A percentile compares a stretch with the other conserved stretches of the same genome.
Conservation (phyloP, 345 rosid species). For the Combretum micranthum region DNA sequence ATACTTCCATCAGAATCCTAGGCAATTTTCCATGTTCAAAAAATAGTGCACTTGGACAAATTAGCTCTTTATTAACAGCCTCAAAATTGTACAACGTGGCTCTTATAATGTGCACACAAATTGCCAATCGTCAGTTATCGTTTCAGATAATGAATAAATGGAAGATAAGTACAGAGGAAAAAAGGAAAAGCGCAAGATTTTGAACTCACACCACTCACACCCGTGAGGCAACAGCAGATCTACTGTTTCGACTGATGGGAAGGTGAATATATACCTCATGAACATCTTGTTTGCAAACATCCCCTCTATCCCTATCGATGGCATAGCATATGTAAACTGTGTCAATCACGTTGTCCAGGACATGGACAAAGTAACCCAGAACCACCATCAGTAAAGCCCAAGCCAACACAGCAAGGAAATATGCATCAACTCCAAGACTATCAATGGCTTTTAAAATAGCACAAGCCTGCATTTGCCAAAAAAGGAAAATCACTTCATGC, state of each 20-base stretch:
- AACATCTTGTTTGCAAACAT: slow-evolving; percentile 75
- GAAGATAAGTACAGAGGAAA: slow-evolving; percentile 7
- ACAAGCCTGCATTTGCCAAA: slow-evolving; percentile 43
- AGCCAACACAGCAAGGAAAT: slow-evolving; percentile 51
- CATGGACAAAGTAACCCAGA: slow-evolving; percentile 64
- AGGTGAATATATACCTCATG: slow-evolving; percentile 80
- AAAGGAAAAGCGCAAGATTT: slow-evolving; percentile 1
- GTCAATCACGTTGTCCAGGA: slow-evolving; percentile 82
- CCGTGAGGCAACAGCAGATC: slow-evolving; percentile 26
- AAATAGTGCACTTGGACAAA: background rate
- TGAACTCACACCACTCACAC: slow-evolving; percentile 23
- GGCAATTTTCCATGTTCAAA: too few relatives aligned
- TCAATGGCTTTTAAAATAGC: slow-evolving; percentile 56
- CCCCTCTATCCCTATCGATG: slow-evolving; percentile 74
- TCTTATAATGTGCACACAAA: slow-evolving; percentile 21
- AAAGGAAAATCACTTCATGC: too few relatives aligned
- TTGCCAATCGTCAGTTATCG: slow-evolving; percentile 9
- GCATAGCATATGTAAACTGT: slow-evolving; percentile 79
- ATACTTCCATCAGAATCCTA: too few relatives aligned
- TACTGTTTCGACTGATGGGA: slow-evolving; percentile 58
- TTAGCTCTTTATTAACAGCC: slow-evolving; percentile 27
- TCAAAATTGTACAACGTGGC: slow-evolving; percentile 18
- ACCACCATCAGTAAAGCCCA: slow-evolving; percentile 52
- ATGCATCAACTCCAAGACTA: slow-evolving; percentile 50
- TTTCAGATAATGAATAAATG: slow-evolving; percentile 13